Base-by-base conservation (phyloP, 768 basidiomycete species). In the Mycena crocata region DNA sequence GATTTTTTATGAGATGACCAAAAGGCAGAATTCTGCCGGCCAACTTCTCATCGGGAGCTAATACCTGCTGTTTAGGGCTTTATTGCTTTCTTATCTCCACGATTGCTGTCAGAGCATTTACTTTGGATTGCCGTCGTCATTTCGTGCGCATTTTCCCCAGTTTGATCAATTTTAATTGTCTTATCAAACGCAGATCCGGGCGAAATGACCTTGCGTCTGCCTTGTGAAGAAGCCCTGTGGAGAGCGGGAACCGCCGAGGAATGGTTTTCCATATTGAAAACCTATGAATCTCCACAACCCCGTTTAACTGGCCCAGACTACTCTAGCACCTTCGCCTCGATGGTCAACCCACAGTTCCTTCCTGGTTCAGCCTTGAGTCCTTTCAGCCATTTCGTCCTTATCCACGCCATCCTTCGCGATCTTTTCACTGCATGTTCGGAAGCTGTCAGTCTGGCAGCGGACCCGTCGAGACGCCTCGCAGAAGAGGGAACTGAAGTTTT, bases 141-240 rank as follows among this genome's bases (percentile, higher is more conserved):
- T 87, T 74, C 75, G 76, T n/a, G n/a, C n/a, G n/a, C n/a, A n/a
- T n/a, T n/a, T n/a, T n/a, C n/a, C n/a, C n/a, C n/a, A n/a, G n/a
- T n/a, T n/a, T n/a, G n/a, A n/a, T n/a, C n/a, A n/a, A n/a, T n/a
- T n/a, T n/a, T n/a, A n/a, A n/a, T n/a, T n/a, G n/a, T n/a, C n/a
- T n/a, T n/a, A n/a, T n/a, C n/a, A n/a, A n/a, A n/a, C n/a, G n/a
- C n/a, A n/a, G n/a, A n/a, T 2, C 77, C 82, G 1, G 72, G 78
- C 31, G 88, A 89, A 66, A 77, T 89, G 13, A 80, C 82, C 45
- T 74, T 88, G 42, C 79, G 81, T 35, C 81, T 90, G 19, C 89
- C 89, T 6, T 87, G 86, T 70, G 89, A 89, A 45, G 84, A 88
- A 26, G 79, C 76, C 23, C 78, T 89, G 2, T 90, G 88, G 89